Percentiles rank a stretch among this genome's conserved stretches.
phyloP scores from a whole-genome alignment of 1,139 yeast species.

The Zygosaccharomyces pseudobailii region DNA sequence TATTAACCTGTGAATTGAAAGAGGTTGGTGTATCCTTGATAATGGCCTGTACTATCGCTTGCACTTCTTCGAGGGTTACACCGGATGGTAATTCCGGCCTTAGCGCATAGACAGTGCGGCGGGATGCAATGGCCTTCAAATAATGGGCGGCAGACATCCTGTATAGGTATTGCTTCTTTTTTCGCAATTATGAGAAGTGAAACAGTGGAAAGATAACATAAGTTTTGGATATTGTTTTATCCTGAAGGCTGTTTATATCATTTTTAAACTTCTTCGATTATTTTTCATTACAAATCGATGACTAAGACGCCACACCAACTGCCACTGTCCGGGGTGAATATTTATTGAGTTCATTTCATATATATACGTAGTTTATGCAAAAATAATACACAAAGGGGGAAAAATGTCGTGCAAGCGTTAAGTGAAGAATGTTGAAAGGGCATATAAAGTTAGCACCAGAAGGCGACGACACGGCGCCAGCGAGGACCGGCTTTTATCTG shows the following conservation, averaged over 20 bases:
- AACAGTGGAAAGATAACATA: too few species aligned
- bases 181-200: too few species aligned
- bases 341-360: neutral
- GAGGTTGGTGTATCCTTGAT: conserved; percentile 43
- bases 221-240: too few species aligned
- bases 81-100: conserved; percentile 38
- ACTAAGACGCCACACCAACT: neutral
- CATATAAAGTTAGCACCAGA: conserved; percentile 20
- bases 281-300: conserved; percentile 4
- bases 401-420: neutral
- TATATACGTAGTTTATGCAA: neutral
- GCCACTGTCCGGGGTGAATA: neutral
- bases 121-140: conserved; percentile 33
- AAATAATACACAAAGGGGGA: neutral
- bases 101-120: conserved; percentile 40
- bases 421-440: neutral
- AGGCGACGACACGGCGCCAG: conserved; percentile 16
- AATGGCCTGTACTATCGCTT: conserved; percentile 35
- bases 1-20: conserved; percentile 45
- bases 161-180: too few species aligned
- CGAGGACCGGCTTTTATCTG: conserved; percentile 20
- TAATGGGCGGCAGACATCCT: conserved; percentile 25
- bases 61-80: conserved; percentile 35
- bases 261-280: neutral
- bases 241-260: neutral